phyloP scores from a whole-genome alignment of 257 asterid genomes.

The Nicotiana paniculata region DNA sequence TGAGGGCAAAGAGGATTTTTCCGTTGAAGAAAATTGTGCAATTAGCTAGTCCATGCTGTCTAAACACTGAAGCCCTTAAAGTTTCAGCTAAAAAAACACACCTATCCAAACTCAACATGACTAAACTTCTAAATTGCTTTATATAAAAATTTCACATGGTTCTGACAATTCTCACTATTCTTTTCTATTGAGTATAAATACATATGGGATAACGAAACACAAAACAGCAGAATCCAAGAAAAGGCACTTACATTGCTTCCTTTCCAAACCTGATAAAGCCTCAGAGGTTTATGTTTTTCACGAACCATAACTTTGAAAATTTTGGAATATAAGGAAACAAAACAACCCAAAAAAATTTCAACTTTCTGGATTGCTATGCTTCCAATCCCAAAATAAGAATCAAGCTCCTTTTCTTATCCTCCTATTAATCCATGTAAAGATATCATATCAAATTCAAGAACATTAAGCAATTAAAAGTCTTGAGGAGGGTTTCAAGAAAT shows the following conservation, averaged over 20 bases:
- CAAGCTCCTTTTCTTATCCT: conserved; percentile 8
- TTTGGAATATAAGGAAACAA: background rate
- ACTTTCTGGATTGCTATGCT: background rate
- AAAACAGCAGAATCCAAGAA: background rate
- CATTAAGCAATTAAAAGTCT: background rate
- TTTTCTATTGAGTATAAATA: no score
- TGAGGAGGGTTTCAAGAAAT: conserved; percentile 19
- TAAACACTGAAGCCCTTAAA: background rate
- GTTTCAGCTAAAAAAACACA: background rate
- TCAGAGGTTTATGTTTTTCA: conserved; percentile 34
- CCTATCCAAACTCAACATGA: background rate
- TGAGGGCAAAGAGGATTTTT: no score
- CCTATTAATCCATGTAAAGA: conserved; percentile 18
- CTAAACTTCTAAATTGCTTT: background rate
- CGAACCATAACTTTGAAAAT: conserved; percentile 32
- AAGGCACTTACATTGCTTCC: conserved; percentile 63
- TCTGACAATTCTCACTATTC: background rate
- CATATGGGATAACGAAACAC: background rate
- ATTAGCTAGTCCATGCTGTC: background rate
- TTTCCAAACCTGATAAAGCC: conserved; percentile 72
- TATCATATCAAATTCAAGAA: conserved; percentile 7
- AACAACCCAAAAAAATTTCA: conserved; percentile 19
- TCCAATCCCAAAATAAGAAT: background rate
- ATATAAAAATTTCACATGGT: background rate
- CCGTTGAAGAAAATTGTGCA: background rate